Conservation (phyloP, 108 stramenopile species). For the Stephanodiscus triporus region DNA sequence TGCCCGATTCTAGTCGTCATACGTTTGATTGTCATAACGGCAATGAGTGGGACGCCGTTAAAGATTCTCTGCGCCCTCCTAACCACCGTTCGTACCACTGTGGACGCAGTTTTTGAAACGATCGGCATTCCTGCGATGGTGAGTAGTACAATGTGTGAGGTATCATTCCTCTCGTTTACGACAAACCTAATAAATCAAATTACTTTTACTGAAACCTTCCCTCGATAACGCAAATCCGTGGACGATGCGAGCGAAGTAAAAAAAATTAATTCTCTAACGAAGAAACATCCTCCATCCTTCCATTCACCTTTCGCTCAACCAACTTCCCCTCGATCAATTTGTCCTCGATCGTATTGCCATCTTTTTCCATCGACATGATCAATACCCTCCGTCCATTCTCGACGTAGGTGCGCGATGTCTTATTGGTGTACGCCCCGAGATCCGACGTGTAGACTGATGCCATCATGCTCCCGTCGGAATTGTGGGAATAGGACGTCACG, state of each 20-base stretch:
- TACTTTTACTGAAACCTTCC: too few species aligned
- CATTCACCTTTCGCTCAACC: constrained; percentile 67
- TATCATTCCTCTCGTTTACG: too few species aligned
- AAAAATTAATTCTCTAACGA: not conserved
- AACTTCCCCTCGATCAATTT: constrained; percentile 49
- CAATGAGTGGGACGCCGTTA: constrained; percentile 43
- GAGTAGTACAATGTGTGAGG: too few species aligned
- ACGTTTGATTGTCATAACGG: constrained; percentile 31
- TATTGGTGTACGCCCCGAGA: constrained; percentile 35
- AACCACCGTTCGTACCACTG: constrained; percentile 92
- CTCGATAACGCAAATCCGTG: too few species aligned
- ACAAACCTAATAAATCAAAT: too few species aligned
- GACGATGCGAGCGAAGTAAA: too few species aligned
- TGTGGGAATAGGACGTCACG: constrained; percentile 43
- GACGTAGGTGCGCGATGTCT: constrained; percentile 51
- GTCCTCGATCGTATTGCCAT: constrained; percentile 73
- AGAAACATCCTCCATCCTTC: constrained; percentile 17
- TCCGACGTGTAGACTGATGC: constrained; percentile 33
- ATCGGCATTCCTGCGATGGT: constrained; percentile 88
- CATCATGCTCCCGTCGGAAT: constrained; percentile 44
- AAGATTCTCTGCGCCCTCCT: constrained; percentile 79
- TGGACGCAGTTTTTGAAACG: constrained; percentile 78
- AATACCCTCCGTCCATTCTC: constrained; percentile 57
- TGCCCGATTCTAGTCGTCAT: not conserved
- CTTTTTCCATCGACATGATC: constrained; percentile 59